A percentile compares a stretch with the other conserved stretches of the same genome.
Evolutionary conservation across 768 basidiomycete species (phyloP).

Genomic region (Collybiopsis luxurians): DNA sequence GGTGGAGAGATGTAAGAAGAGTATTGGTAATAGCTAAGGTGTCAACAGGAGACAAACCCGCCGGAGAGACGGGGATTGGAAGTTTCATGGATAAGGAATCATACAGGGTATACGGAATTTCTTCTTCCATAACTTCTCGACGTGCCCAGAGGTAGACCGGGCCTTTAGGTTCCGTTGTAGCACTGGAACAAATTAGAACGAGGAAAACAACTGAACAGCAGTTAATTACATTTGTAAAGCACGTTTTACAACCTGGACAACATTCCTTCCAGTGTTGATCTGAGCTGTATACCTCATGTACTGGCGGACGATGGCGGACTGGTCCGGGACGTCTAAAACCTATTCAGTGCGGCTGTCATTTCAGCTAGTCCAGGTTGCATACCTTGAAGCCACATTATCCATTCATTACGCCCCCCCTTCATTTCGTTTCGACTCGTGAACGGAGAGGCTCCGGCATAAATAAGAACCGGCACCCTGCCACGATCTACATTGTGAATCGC

Average conservation of each 20-base stretch:
- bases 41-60: slow-evolving; percentile 40
- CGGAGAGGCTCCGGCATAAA: slow-evolving; percentile 71
- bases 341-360: neutral
- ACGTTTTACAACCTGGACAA: slow-evolving; percentile 49
- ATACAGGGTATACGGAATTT: slow-evolving; percentile 41
- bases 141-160: slow-evolving; percentile 75
- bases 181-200: slow-evolving; percentile 31
- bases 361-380: neutral
- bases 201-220: neutral
- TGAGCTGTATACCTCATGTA: slow-evolving; percentile 71
- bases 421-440: slow-evolving; percentile 55
- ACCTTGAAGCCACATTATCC: slow-evolving; percentile 76
- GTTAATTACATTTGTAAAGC: slow-evolving; percentile 59
- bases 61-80: slow-evolving; percentile 54
- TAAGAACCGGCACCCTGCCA: slow-evolving; percentile 58
- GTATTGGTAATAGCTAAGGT: slow-evolving; percentile 42
- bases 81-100: slow-evolving; percentile 25
- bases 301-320: slow-evolving; percentile 66
- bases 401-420: slow-evolving; percentile 66
- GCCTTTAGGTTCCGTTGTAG: slow-evolving; percentile 67
- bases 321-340: slow-evolving; percentile 64
- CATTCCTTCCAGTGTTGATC: slow-evolving; percentile 51
- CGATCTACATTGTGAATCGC: slow-evolving; percentile 73
- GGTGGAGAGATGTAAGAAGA: slow-evolving; percentile 46
- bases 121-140: slow-evolving; percentile 69